Base-by-base conservation (phyloP, 202 grass and related monocot species). In the Panicum hallii region DNA sequence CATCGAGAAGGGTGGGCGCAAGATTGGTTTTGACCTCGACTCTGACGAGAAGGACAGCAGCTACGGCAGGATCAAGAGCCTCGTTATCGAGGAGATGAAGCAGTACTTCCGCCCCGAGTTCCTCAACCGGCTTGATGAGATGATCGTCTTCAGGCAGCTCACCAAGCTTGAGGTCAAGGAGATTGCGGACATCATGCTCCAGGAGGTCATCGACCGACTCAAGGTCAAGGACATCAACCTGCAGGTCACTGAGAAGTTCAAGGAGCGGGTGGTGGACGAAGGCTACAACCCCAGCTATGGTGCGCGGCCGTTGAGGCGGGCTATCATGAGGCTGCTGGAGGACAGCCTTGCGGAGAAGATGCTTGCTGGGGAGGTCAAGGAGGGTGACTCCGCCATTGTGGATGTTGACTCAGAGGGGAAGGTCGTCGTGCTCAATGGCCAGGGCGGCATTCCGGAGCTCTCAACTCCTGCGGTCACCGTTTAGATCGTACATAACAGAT, bases 61-160 rank as follows among this genome's bases (percentile, higher is more conserved):
- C 84, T 97, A 97, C 62, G 86, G 90, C 67, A 87, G 94, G 67
- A 97, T 97, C 87, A 97, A 97, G 82, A 93, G 91, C 78, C 50
- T 97, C 14, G 94, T 97, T 46, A 69, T 92, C 0, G 94, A 97
- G 87, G 94, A 97, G 71, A 85, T 97, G 89, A 97, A 97, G 57
- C 94, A 97, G 60, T 97, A 97, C 92, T 97, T 97, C 84, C 89
- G 94, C 36, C 94, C 94, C 0, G 94, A 92, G 42, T 97, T 97
- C 62, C 87, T 97, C 50, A 97, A 97, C 75, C 84, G 94, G 42
- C 82, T 94, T 0, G 91, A 97, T 30, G 94, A 97, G 87, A 97
- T 97, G 91, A 97, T 97, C 11, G 94, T 97, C 23, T 97, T 93
- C 89, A 89, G 94, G 74, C 94, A 97, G 70, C 87, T 94, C 68